Evolutionary conservation across 352 stramenopile genomes (phyloP).

Genomic region (Phytopythium oedochilum): DNA sequence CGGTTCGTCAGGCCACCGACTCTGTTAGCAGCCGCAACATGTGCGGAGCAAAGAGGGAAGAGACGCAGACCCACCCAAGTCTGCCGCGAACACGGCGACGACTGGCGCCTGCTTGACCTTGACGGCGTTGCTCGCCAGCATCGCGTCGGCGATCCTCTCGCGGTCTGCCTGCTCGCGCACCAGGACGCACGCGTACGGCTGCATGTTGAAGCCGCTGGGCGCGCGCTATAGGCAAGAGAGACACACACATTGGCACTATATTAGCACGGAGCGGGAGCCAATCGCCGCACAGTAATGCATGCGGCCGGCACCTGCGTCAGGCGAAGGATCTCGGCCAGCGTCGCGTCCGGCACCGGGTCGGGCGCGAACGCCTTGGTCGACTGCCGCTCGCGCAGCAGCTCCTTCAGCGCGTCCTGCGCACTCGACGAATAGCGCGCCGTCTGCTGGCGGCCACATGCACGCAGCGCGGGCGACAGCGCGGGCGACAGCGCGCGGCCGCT

Average conservation of each 20-base stretch:
- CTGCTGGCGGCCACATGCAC: not conserved
- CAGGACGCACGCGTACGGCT: conserved; percentile 75
- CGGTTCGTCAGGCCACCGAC: not conserved
- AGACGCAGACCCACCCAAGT: conserved; percentile 45
- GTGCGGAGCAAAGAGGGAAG: not conserved
- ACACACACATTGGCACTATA: not conserved
- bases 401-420: not conserved
- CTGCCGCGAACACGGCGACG: conserved; percentile 74
- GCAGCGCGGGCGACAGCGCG: not conserved
- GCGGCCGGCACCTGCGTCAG: conserved; percentile 39
- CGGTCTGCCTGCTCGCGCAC: conserved; percentile 67
- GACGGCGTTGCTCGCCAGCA: conserved; percentile 68
- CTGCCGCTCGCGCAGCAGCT: conserved; percentile 15
- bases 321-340: conserved; percentile 52
- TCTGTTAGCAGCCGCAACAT: no score
- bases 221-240: conserved; percentile 32
- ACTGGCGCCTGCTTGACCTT: conserved; percentile 79
- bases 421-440: not conserved
- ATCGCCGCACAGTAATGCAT: not conserved
- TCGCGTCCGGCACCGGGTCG: conserved; percentile 35
- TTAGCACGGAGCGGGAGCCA: not conserved
- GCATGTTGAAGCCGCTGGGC: conserved; percentile 77
- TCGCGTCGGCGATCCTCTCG: conserved; percentile 60
- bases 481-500: not conserved
- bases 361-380: conserved; percentile 28